phyloP scores from a whole-genome alignment of 1,284 basidiomycete species.

The Irpex lacteus region DNA sequence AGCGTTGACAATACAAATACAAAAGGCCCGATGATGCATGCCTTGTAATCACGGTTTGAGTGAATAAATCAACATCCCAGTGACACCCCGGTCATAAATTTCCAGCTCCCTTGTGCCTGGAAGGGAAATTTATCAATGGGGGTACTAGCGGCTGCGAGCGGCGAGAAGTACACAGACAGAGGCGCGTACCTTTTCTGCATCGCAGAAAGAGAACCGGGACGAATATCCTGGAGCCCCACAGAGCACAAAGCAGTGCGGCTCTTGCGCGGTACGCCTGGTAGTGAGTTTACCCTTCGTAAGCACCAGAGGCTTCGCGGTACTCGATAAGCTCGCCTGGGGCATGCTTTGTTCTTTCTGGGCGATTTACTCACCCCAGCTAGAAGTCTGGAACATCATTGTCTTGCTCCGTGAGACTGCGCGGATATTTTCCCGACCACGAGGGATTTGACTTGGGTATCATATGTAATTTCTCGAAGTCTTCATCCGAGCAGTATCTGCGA shows the following conservation, averaged over 20 bases:
- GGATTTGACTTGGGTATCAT: neutral
- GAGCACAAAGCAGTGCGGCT: conserved; percentile 5
- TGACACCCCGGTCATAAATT: neutral
- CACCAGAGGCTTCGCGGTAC: conserved; percentile 6
- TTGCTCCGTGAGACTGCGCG: neutral
- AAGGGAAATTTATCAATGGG: conserved; percentile 6
- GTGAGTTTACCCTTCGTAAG: conserved; percentile 8
- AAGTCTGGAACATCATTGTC: neutral
- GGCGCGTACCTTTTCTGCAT: conserved; percentile 1
- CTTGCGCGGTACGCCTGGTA: conserved; percentile 7
- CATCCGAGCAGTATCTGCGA: conserved; percentile 1
- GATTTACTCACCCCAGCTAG: conserved; percentile 1
- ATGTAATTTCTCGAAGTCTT: conserved; percentile 2
- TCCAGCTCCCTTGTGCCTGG: conserved; percentile 5
- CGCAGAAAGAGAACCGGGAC: neutral
- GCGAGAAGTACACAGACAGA: neutral
- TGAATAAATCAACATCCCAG: neutral
- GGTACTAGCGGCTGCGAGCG: neutral
- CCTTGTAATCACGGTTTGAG: conserved; percentile 1
- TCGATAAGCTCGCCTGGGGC: conserved; percentile 10
- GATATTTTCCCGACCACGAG: neutral
- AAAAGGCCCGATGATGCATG: neutral
- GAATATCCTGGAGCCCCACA: neutral
- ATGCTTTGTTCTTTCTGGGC: conserved; percentile 3
- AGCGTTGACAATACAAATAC: neutral